These are phyloP conservation scores for Termitomyces bulborhizus DNA, from an alignment of 768 basidiomycete species.

Conservation along the genomic window DNA sequence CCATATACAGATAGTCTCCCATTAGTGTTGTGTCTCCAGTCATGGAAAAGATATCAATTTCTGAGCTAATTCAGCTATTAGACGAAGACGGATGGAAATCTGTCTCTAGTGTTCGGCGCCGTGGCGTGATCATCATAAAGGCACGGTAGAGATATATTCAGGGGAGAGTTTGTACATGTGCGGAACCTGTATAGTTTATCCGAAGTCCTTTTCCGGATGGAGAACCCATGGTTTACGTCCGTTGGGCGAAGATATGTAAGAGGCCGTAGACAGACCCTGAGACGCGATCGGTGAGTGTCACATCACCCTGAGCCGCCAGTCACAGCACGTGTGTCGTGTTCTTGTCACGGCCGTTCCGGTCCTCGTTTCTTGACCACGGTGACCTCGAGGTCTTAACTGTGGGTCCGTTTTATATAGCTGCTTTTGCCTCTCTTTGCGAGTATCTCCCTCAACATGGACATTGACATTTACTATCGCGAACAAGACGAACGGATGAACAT, in stretches of 20 bases:
- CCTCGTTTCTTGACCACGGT: too few species aligned
- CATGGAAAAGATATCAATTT: not conserved
- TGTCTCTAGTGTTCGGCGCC: not conserved
- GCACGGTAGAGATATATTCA: not conserved
- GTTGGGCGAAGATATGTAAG: too few species aligned
- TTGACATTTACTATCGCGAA: conserved; percentile 47
- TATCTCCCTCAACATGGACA: conserved; percentile 22
- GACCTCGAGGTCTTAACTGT: too few species aligned
- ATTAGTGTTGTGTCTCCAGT: not conserved
- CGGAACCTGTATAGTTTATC: not conserved
- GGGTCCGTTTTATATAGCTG: conserved; percentile 7
- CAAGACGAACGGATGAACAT: conserved; percentile 48
- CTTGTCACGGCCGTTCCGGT: not conserved
- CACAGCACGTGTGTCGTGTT: conserved; percentile 3
- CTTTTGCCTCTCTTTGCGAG: not conserved
- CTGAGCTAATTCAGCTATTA: not conserved
- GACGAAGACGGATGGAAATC: not conserved
- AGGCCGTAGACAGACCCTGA: not conserved
- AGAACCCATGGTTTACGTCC: not conserved
- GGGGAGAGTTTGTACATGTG: not conserved
- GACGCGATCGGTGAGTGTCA: not conserved
- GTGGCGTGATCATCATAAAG: not conserved
- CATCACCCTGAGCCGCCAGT: not conserved
- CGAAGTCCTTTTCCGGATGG: not conserved
- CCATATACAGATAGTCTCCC: not conserved